Conservation (phyloP, 2,329 filamentous ascomycete genomes). For the Colletotrichum karsti region DNA sequence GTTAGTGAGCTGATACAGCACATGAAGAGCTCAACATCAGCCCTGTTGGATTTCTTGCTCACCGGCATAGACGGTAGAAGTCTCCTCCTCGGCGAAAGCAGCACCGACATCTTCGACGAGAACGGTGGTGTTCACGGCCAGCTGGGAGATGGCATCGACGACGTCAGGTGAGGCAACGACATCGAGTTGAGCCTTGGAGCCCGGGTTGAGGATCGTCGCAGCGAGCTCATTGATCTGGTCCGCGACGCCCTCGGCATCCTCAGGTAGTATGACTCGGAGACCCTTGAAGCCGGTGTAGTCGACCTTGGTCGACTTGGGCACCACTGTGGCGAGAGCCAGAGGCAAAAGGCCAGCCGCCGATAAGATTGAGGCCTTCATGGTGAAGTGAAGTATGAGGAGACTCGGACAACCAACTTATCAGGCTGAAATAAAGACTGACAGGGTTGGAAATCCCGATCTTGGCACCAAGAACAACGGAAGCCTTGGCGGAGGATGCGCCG, state of each 20-base stretch:
- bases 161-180: conserved; percentile 41
- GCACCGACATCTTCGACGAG: conserved; percentile 40
- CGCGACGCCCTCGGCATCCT: background rate
- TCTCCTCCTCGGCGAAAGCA: conserved; percentile 39
- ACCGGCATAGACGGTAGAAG: conserved; percentile 16
- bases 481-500: background rate
- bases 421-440: background rate
- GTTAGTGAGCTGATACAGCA: background rate
- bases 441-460: background rate
- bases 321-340: background rate
- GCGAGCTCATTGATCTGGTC: conserved; percentile 25
- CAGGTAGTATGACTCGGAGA: conserved; percentile 16
- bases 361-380: conserved; percentile 19
- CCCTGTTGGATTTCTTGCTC: too few species aligned
- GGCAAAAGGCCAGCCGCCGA: background rate
- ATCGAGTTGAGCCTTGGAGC: conserved; percentile 33
- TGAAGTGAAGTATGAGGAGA: background rate
- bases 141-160: conserved; percentile 35
- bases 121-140: conserved; percentile 39
- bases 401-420: rapidly evolving
- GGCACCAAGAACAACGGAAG: background rate
- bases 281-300: conserved; percentile 29
- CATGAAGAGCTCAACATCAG: too few species aligned
- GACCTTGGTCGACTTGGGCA: conserved; percentile 12
- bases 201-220: conserved; percentile 2